Base-by-base conservation (phyloP, 2,329 filamentous ascomycete species). In the Fusarium continuum region DNA sequence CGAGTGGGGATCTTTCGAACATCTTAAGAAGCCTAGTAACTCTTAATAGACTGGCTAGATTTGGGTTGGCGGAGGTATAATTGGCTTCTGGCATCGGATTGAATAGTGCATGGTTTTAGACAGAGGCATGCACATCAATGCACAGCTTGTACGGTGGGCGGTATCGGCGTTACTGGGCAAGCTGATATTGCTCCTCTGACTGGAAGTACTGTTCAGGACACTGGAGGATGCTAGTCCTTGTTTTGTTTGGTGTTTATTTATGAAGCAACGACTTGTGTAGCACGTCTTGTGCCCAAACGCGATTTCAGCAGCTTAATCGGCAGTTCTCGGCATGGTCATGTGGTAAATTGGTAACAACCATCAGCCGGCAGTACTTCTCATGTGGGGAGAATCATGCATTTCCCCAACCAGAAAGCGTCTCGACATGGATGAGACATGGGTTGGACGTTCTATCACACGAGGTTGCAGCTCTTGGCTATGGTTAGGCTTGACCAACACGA, bases 1-100 rank as follows among this genome's bases (percentile, higher is more conserved):
- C 70, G 83, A 88, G 31, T 78, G 80, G 43, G 80, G 80, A 58
- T 77, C 68, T 8, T 73, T 77, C 38, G 58, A 74, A 55, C 48
- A 70, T 40, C 52, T 48, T 16, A 44, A 41, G 34, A 8, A 43
- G 25, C 25, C 36, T n/a, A 32, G 20, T 19, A 19, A 10, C 29
- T 53, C 39, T 23, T 35, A n/a, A 38, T 28, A 20, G 28, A 23
- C 35, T 29, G 17, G 10, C 13, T 26, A 16, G 41, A 17, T 8
- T 19, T 34, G 26, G 26, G 14, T 16, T n/a, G 17, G 19, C 34
- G 22, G 26, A 26, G 25, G 22, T 31, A 36, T 26, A 52, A 25
- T 35, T 23, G 22, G 35, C n/a, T 25, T 32, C 22, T 14, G 26
- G 22, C 28, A 48, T 50, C 26, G n/a, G 22, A 31, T 47, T 32